These are phyloP conservation scores for Earliella scabrosa DNA, from an alignment of 1,284 basidiomycete species.

Conservation along the genomic window DNA sequence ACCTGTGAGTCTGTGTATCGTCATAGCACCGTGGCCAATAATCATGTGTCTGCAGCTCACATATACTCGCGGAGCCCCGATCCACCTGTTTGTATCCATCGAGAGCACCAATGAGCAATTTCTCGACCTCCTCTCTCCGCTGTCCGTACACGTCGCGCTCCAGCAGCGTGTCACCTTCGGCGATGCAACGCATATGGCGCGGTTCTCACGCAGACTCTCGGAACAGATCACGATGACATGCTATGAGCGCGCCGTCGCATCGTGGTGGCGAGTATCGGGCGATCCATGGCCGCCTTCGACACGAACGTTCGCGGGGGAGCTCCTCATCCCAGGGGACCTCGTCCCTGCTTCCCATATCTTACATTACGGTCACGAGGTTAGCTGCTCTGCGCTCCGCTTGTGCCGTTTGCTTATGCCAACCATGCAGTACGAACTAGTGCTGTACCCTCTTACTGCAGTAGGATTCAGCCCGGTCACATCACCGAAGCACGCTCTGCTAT, in stretches of 20 bases:
- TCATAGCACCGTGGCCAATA: not conserved
- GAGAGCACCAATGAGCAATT: conserved; percentile 24
- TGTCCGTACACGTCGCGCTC: conserved; percentile 19
- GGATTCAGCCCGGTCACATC: conserved; percentile 20
- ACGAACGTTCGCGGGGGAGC: conserved; percentile 21
- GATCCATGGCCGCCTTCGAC: not conserved
- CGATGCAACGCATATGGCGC: conserved; percentile 2
- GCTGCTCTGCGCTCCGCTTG: not conserved
- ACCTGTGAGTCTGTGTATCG: conserved; percentile 21
- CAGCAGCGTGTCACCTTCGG: conserved; percentile 22
- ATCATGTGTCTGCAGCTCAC: conserved; percentile 16
- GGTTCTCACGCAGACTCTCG: conserved; percentile 16
- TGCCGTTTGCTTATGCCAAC: not conserved
- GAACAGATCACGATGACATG: conserved; percentile 10
- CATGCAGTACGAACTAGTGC: conserved; percentile 23
- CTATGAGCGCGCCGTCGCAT: conserved; percentile 15
- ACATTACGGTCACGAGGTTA: conserved; percentile 26
- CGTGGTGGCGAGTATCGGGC: conserved; percentile 20
- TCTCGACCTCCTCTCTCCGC: conserved; percentile 24
- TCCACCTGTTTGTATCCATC: conserved; percentile 25
- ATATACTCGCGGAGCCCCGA: conserved; percentile 27
- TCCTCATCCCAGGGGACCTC: conserved; percentile 21
- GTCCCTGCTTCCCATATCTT: conserved; percentile 26
- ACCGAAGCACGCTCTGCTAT: conserved; percentile 13
- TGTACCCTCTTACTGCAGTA: conserved; percentile 21